Evolutionary conservation across 257 asterid species (phyloP).

Genomic region (Solanum okadae): DNA sequence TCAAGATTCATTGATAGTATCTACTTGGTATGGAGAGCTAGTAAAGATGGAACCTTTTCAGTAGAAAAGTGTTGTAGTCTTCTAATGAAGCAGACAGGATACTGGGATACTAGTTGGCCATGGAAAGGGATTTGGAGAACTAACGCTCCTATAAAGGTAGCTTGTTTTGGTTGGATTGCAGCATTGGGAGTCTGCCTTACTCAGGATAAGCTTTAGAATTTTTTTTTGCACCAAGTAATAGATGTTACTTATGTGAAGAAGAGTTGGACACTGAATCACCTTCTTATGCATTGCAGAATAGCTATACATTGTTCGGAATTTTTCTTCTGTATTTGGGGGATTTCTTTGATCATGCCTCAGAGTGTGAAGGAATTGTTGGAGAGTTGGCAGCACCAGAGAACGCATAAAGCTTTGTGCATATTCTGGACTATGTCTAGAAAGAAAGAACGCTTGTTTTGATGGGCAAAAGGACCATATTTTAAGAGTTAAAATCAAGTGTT

Average conservation of each 20-base stretch:
- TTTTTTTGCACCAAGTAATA: not conserved
- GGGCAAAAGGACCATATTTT: not conserved
- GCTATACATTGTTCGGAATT: not conserved
- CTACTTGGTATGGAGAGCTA: not conserved
- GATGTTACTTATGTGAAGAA: not conserved
- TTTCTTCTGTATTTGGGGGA: not conserved
- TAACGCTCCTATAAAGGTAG: not conserved
- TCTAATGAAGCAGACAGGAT: not conserved
- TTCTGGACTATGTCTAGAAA: not conserved
- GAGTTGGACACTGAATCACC: not conserved
- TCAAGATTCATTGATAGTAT: not conserved
- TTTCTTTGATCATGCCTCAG: not conserved
- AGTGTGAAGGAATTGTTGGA: not conserved
- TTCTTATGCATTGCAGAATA: not conserved
- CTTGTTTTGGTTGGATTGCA: not conserved
- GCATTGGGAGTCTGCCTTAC: not conserved
- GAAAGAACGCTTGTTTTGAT: not conserved
- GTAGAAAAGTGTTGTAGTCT: not conserved
- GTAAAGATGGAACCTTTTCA: not conserved
- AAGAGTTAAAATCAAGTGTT: not conserved
- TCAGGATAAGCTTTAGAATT: not conserved
- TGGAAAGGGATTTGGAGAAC: not conserved
- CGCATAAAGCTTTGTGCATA: not conserved
- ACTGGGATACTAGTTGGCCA: not conserved
- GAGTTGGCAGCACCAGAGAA: not conserved